Base-by-base conservation (phyloP, 2,329 filamentous ascomycete species). In the Clarireedia hainanense region DNA sequence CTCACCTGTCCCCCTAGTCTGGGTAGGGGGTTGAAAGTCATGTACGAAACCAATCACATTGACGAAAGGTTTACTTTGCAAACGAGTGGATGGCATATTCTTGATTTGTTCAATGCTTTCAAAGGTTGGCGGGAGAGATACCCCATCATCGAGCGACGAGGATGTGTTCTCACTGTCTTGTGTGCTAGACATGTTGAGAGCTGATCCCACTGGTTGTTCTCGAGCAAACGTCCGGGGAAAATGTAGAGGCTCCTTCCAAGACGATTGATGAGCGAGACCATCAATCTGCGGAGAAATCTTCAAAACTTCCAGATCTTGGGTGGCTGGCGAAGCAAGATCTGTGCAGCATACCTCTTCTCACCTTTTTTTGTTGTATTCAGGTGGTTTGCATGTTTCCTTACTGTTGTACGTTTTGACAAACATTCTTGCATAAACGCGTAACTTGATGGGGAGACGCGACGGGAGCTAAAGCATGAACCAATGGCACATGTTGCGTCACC, bases 21-120 rank as follows among this genome's bases (percentile, higher is more conserved):
- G 55, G 0, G 73, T 74, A 1, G 82, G 79, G 0, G 75, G 70
- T 56, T 81, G 76, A 49, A 76, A 77, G 63, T 92, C 88, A 51
- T 81, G 80, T 3, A 92, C 80, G 4, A 92, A 70, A 1, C 89
- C 91, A 50, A 90, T 78, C 42, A 94, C 72, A 70, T 75, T 85
- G 60, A 84, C 73, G 5, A 73, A 27, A 34, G 34, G 53, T 20
- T 43, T 46, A 20, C 27, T 23, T 6, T 36, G 4, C 39, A n/a
- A 12, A 12, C 30, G 30, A 34, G 30, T 9, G 6, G 39, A 20
- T 20, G 39, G 20, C 20, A 42, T 17, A 30, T 75, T 67, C 59
- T 71, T 65, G 61, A 77, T 69, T 10, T 65, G 40, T 36, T 60
- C 47, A 42, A 81, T 70, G 43, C 72, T 69, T 5, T 71, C 67